phyloP scores from a whole-genome alignment of 352 stramenopile genomes.

The Phytophthora idaei region DNA sequence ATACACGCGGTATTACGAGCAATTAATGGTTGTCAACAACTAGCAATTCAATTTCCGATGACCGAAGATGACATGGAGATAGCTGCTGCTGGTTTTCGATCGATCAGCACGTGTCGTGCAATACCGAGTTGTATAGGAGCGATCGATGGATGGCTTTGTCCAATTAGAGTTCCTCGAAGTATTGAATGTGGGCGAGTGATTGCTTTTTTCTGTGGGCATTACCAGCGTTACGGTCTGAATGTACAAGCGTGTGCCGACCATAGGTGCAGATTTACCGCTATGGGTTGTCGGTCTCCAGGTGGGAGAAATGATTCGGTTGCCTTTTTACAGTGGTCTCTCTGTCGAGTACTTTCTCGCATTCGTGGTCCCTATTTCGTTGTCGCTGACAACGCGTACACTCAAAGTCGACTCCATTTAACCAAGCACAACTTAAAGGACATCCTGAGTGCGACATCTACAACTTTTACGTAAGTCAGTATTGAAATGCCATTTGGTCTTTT shows the following conservation, averaged over 20 bases:
- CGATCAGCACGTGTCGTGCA: neutral
- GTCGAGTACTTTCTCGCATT: neutral
- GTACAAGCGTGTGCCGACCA: neutral
- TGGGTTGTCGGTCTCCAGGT: neutral
- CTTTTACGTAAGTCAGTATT: no score
- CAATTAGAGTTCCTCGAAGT: neutral
- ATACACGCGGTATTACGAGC: neutral
- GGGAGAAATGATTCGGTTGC: no score
- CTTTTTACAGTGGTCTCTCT: neutral
- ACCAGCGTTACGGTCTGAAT: neutral
- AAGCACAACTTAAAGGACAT: neutral
- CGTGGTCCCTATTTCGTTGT: neutral
- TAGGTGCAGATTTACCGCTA: neutral
- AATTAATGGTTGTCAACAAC: neutral
- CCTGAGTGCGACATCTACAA: no score
- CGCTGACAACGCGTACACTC: neutral
- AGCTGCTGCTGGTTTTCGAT: conserved; percentile 2
- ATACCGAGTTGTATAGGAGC: no score
- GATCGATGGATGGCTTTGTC: no score
- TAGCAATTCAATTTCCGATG: neutral
- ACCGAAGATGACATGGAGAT: conserved; percentile 3
- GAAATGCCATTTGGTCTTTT: no score
- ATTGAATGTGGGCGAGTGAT: neutral
- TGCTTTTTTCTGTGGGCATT: neutral
- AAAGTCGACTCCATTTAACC: neutral